Evolutionary conservation across 1,284 basidiomycete species (phyloP), one percentile per base, ranked within the genome.

Genomic region (Austropuccinia psidii): DNA sequence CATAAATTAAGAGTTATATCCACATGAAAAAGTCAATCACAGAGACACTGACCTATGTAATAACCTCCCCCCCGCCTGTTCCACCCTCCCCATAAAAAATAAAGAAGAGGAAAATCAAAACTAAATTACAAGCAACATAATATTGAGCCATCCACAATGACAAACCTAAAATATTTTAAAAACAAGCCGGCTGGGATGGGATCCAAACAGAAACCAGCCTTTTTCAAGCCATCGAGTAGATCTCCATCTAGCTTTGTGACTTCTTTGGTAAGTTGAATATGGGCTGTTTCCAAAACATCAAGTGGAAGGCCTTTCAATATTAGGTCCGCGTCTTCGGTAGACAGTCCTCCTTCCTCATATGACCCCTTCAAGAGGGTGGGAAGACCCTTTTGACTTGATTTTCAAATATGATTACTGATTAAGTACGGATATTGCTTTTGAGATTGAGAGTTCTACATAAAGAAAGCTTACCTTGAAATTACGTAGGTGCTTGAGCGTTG

Each of bases 401-500:
- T n/a, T 45, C 24, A 17, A 17, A 43, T 31, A 13, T 15, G 11
- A 52, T 29, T n/a, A 13, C 43, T 29, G 37, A 41, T 24, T 33
- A 8, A 33, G 19, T 15, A 39, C 33, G 31, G 33, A 11, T 6
- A 24, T 24, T 17, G n/a, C 27, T 62, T 19, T n/a, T 9, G 13
- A 35, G 5, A 8, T 62, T 43, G 1, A 31, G 79, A 77, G 67
- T n/a, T n/a, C n/a, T n/a, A n/a, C n/a, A 84, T 79, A 74, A 82
- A 79, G 8, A 77, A 80, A 17, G 79, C 81, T 80, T 80, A 81
- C 74, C 82, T 85, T 75, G 78, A 83, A 84, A 88, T 86, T 76
- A 89, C 81, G 78, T 86, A 88, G 9, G 86, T 88, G 3, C 85
- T 83, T 37, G 83, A 83, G 31, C 88, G 83, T 79, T 89, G 88